A percentile compares a stretch with the other conserved stretches of the same genome.
Conservation (phyloP, 2,329 filamentous ascomycete genomes). For the Alternaria burnsii region DNA sequence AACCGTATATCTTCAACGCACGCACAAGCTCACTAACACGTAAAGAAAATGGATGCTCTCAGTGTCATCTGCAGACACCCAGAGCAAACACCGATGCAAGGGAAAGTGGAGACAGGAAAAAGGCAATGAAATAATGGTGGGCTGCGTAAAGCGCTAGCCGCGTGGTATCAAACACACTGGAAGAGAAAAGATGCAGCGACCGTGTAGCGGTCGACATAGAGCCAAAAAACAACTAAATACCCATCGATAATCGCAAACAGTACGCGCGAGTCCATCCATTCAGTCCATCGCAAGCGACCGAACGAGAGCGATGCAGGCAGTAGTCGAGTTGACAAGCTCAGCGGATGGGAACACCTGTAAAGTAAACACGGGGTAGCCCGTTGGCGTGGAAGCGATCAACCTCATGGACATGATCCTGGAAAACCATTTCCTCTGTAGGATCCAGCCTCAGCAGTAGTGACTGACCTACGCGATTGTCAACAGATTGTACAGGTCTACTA, state of each 20-base stretch:
- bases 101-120: conserved; percentile 5
- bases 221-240: background rate
- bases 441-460: background rate
- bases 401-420: background rate
- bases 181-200: background rate
- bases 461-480: background rate
- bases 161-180: conserved; percentile 20
- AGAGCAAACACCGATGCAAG: conserved; percentile 3
- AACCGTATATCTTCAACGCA: background rate
- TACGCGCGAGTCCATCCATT: background rate
- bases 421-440: too few relatives aligned
- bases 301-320: background rate
- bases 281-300: background rate
- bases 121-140: conserved; percentile 9
- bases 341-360: background rate
- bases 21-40: background rate
- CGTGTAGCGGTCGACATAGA: background rate
- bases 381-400: background rate
- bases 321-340: background rate
- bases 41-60: background rate
- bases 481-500: background rate
- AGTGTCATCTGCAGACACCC: background rate
- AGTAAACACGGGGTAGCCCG: background rate
- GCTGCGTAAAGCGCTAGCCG: conserved; percentile 15
- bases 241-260: background rate